These are phyloP conservation scores for Fraxinus velutina DNA, from an alignment of 305 asterid species.

Conservation along the genomic window DNA sequence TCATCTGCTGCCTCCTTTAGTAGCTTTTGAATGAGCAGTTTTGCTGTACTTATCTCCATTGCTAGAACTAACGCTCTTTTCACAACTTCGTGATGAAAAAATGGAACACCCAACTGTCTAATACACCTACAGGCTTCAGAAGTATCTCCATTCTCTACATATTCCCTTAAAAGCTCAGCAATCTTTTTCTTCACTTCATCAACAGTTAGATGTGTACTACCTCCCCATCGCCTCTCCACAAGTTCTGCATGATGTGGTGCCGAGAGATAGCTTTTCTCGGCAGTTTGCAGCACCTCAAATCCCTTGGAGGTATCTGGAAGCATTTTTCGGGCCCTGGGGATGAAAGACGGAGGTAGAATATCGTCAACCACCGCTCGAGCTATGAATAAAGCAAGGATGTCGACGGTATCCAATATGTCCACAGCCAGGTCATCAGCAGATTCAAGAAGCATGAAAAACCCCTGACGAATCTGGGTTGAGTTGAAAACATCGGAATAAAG, in stretches of 20 bases:
- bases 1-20: slow-evolving; percentile 74
- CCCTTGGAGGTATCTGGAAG: slow-evolving; percentile 68
- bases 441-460: slow-evolving; percentile 75
- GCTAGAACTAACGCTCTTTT: slow-evolving; percentile 69
- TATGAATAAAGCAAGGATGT: slow-evolving; percentile 72
- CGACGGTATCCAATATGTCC: slow-evolving; percentile 83
- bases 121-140: slow-evolving; percentile 75
- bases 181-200: slow-evolving; percentile 79
- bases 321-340: slow-evolving; percentile 59
- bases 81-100: slow-evolving; percentile 86
- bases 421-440: slow-evolving; percentile 88
- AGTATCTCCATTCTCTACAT: slow-evolving; percentile 71
- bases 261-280: slow-evolving; percentile 80
- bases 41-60: slow-evolving; percentile 66
- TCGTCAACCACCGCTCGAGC: slow-evolving; percentile 96
- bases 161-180: slow-evolving; percentile 67
- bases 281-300: slow-evolving; percentile 57
- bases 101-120: slow-evolving; percentile 68
- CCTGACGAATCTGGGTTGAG: slow-evolving; percentile 73
- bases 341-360: slow-evolving; percentile 84
- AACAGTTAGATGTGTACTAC: slow-evolving; percentile 73
- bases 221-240: slow-evolving; percentile 83
- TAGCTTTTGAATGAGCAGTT: slow-evolving; percentile 48
- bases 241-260: slow-evolving; percentile 93
- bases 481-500: slow-evolving; percentile 76